Evolutionary conservation across 75 land plant genomes (phyloP).

Genomic region (Sequoiadendron giganteum): DNA sequence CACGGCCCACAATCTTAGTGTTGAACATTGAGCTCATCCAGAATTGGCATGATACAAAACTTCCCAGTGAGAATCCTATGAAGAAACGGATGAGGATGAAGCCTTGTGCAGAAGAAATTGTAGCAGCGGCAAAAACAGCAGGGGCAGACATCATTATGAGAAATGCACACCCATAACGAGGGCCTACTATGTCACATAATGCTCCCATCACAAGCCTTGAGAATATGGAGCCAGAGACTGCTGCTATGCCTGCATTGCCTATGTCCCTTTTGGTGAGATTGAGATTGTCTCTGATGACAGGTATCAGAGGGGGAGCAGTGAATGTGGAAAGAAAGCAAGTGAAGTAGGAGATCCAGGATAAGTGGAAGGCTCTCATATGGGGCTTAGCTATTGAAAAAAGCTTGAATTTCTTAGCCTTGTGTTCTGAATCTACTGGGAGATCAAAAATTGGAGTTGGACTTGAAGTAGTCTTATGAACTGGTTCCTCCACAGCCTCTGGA

Average conservation of each 20-base stretch:
- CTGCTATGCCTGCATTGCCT: conserved; percentile 81
- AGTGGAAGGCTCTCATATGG: conserved; percentile 90
- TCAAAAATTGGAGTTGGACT: conserved; percentile 35
- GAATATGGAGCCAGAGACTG: conserved; percentile 77
- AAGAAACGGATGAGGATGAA: conserved; percentile 67
- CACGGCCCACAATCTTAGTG: conserved; percentile 68
- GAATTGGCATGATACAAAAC: conserved; percentile 88
- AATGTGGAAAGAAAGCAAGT: conserved; percentile 88
- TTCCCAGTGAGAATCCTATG: conserved; percentile 86
- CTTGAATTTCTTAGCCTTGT: conserved; percentile 71
- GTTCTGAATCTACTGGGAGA: conserved; percentile 82
- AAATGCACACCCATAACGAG: conserved; percentile 74
- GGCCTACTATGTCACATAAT: conserved; percentile 80
- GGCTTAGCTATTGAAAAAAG: conserved; percentile 58
- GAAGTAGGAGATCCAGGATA: conserved; percentile 89
- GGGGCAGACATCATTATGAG: conserved; percentile 77
- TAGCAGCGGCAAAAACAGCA: conserved; percentile 74
- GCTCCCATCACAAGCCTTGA: conserved; percentile 85
- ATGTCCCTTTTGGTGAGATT: conserved; percentile 66
- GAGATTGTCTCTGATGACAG: conserved; percentile 83
- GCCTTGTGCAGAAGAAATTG: conserved; percentile 41
- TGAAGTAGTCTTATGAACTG: not conserved
- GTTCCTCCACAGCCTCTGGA: too few species aligned
- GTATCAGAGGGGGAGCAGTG: conserved; percentile 89
- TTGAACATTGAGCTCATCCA: conserved; percentile 96